Percentiles rank a stretch among this genome's conserved stretches.
These are phyloP conservation scores for Solanum rostratum DNA, from an alignment of 257 asterid species.

Conservation along the genomic window DNA sequence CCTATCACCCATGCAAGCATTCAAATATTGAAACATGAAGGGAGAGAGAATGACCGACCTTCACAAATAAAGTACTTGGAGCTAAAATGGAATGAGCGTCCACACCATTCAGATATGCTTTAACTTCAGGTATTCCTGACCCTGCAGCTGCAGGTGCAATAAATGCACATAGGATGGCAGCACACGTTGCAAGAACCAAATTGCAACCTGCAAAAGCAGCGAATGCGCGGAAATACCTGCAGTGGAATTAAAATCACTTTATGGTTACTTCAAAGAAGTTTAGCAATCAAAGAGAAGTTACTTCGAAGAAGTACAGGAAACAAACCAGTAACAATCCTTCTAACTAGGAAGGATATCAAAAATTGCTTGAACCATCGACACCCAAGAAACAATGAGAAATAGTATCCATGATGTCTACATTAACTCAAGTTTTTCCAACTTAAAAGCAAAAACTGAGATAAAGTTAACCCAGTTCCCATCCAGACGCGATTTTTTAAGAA, in stretches of 20 bases:
- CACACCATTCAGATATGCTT: constrained; percentile 91
- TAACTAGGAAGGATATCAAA: neutral
- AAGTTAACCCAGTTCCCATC: neutral
- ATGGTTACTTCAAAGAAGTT: constrained; percentile 4
- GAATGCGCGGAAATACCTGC: constrained; percentile 65
- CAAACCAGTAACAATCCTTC: neutral
- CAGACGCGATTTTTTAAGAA: neutral
- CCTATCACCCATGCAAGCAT: neutral
- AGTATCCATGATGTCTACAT: neutral
- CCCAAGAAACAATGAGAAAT: neutral
- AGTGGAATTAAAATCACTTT: constrained; percentile 8
- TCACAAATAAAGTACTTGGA: constrained; percentile 87
- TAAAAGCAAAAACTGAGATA: neutral
- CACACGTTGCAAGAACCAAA: constrained; percentile 46
- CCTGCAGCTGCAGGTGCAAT: constrained; percentile 98
- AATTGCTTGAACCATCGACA: neutral
- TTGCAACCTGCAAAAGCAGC: constrained; percentile 60
- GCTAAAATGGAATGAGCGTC: constrained; percentile 97
- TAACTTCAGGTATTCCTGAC: constrained; percentile 98
- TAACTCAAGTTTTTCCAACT: neutral
- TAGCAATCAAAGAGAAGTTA: neutral
- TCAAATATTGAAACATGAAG: neutral
- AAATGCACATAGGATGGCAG: constrained; percentile 72
- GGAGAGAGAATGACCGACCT: constrained; percentile 32
- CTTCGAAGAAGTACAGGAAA: constrained; percentile 3